Percentiles rank a stretch among this genome's conserved stretches.
Conservation (phyloP, 129 eudicot genomes). For the Chrysanthemum lavandulifolium region DNA sequence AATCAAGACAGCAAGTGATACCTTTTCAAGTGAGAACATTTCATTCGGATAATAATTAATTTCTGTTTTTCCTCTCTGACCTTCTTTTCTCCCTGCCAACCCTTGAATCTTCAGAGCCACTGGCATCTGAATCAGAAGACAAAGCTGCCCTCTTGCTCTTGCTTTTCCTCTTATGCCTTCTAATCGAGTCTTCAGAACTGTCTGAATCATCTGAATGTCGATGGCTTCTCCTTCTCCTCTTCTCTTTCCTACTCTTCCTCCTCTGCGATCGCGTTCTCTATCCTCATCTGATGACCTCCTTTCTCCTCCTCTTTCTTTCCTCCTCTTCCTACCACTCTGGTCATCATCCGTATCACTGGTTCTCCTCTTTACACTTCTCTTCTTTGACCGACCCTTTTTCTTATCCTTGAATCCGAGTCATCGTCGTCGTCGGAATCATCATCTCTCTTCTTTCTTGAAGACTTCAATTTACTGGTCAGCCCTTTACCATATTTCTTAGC, state of each 20-base stretch:
- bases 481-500: conserved; percentile 56
- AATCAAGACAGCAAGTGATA: no score
- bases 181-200: conserved; percentile 40
- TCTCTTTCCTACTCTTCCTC: conserved; percentile 80
- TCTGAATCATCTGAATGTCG: conserved; percentile 55
- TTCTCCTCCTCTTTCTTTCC: conserved; percentile 56
- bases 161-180: conserved; percentile 58
- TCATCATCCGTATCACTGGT: conserved; percentile 50
- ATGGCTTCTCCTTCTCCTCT: conserved; percentile 70
- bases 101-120: conserved; percentile 64
- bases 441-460: conserved; percentile 36
- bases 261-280: conserved; percentile 37
- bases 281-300: conserved; percentile 77
- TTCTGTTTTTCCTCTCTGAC: no score
- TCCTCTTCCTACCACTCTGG: conserved; percentile 46
- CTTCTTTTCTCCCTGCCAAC: conserved; percentile 56
- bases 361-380: conserved; percentile 48
- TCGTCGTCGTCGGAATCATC: conserved; percentile 46
- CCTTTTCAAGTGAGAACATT: no score
- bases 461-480: conserved; percentile 37
- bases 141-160: conserved; percentile 34
- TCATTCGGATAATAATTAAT: no score
- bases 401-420: conserved; percentile 46
- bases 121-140: conserved; percentile 56
- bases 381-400: conserved; percentile 70